These are phyloP conservation scores for Exobasidium cylindrosporum DNA, from an alignment of 1,284 basidiomycete genomes.

Conservation along the genomic window DNA sequence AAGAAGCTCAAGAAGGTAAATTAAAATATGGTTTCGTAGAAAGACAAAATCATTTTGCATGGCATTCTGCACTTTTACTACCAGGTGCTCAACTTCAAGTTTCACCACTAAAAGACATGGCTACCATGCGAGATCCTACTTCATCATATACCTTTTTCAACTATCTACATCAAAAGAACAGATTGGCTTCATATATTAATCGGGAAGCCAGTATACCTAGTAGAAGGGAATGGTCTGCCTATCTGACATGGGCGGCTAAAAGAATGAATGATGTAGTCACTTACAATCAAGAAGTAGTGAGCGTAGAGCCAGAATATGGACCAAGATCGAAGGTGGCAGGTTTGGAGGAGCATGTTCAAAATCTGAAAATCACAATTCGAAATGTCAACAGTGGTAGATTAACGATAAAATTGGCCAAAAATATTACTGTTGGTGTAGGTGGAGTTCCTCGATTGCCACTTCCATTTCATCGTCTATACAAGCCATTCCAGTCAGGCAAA, in stretches of 20 bases:
- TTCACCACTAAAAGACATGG: constrained; percentile 53
- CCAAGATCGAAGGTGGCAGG: constrained; percentile 17
- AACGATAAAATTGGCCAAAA: constrained; percentile 31
- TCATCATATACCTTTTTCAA: constrained; percentile 51
- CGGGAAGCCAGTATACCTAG: constrained; percentile 48
- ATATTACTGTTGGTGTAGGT: constrained; percentile 47
- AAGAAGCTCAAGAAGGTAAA: constrained; percentile 27
- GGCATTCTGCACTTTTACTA: constrained; percentile 51
- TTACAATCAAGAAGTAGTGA: constrained; percentile 43
- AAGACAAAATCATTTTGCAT: constrained; percentile 47
- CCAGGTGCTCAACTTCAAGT: constrained; percentile 54
- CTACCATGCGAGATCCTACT: constrained; percentile 52
- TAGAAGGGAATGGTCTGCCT: constrained; percentile 53
- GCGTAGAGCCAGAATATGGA: constrained; percentile 39
- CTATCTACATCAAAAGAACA: constrained; percentile 47
- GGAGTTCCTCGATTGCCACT: constrained; percentile 40
- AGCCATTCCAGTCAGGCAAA: constrained; percentile 6
- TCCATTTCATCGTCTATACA: constrained; percentile 31
- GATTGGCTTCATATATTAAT: constrained; percentile 53
- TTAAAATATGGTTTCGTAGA: constrained; percentile 48
- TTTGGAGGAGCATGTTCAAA: constrained; percentile 22
- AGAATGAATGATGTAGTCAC: constrained; percentile 42
- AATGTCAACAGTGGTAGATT: constrained; percentile 20
- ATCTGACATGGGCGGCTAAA: constrained; percentile 50
- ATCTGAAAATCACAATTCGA: constrained; percentile 31